phyloP scores from a whole-genome alignment of 148 eudicot species.

The Fagopyrum homotropicum region DNA sequence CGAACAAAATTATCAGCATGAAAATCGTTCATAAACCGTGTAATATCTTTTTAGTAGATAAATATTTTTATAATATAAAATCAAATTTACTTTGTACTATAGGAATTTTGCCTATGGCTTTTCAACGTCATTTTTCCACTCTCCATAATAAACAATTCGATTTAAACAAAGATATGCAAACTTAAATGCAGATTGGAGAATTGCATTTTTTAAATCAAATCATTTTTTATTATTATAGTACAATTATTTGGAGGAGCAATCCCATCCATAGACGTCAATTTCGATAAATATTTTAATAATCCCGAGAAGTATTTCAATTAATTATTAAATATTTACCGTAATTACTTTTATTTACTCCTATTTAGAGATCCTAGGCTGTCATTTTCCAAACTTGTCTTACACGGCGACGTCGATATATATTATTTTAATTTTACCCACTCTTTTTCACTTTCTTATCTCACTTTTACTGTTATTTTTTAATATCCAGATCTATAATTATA shows the following conservation, averaged over 20 bases:
- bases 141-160: background rate
- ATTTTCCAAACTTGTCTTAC: background rate
- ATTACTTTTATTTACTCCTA: background rate
- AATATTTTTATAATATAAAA: background rate
- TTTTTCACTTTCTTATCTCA: background rate
- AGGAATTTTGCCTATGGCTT: background rate
- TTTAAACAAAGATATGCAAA: background rate
- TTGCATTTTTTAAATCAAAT: background rate
- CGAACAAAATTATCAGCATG: too few relatives aligned
- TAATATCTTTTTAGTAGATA: background rate
- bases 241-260: background rate
- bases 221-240: background rate
- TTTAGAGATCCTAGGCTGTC: background rate
- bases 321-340: background rate
- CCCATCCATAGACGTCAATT: constrained; percentile 4
- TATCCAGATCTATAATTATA: background rate
- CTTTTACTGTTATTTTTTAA: background rate
- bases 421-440: background rate
- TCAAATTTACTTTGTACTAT: background rate
- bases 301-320: background rate
- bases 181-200: constrained; percentile 1
- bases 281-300: background rate
- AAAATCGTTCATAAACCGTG: too few relatives aligned
- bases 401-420: background rate
- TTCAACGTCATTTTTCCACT: constrained; percentile 1